A percentile compares a stretch with the other conserved stretches of the same genome.
Evolutionary conservation across 768 basidiomycete genomes (phyloP).

Genomic region (Pleurotus tuoliensis): DNA sequence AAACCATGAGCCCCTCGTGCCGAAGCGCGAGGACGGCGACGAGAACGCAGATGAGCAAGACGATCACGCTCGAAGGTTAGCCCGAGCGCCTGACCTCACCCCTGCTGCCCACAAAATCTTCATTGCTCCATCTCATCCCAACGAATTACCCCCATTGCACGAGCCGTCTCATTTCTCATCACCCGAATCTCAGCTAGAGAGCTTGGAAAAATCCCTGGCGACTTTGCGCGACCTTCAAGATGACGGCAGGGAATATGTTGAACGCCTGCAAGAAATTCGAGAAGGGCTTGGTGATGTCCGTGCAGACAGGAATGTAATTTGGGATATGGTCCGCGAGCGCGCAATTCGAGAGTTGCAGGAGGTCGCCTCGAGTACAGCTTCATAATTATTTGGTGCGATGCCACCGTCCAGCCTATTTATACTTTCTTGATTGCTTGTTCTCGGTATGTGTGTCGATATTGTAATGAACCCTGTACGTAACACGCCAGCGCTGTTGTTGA

Average conservation of each 20-base stretch:
- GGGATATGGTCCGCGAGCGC: slow-evolving; percentile 71
- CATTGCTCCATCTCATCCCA: slow-evolving; percentile 41
- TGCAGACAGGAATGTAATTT: slow-evolving; percentile 67
- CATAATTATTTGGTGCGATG: too few relatives aligned
- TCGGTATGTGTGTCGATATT: too few relatives aligned
- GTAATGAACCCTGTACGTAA: too few relatives aligned
- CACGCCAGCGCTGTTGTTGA: too few relatives aligned
- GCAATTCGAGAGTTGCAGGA: slow-evolving; percentile 76
- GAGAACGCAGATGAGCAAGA: slow-evolving; percentile 43
- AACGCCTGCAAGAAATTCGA: slow-evolving; percentile 78
- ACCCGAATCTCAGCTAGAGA: slow-evolving; percentile 64
- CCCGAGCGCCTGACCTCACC: slow-evolving; percentile 64
- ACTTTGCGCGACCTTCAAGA: slow-evolving; percentile 78
- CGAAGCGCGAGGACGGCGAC: slow-evolving; percentile 68
- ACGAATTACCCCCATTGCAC: slow-evolving; percentile 41
- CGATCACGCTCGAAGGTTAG: slow-evolving; percentile 37
- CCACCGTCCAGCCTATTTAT: too few relatives aligned
- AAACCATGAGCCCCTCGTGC: slow-evolving; percentile 41
- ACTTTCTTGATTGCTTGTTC: too few relatives aligned
- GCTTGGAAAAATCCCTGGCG: slow-evolving; percentile 70
- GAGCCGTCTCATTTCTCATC: slow-evolving; percentile 64
- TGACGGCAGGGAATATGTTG: slow-evolving; percentile 83
- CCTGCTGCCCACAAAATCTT: slow-evolving; percentile 67
- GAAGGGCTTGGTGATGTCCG: slow-evolving; percentile 75
- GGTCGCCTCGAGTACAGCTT: slow-evolving; percentile 39